Evolutionary conservation across 1,284 basidiomycete genomes (phyloP), one percentile per base, ranked within the genome.

Genomic region (Cryptococcus floricola): DNA sequence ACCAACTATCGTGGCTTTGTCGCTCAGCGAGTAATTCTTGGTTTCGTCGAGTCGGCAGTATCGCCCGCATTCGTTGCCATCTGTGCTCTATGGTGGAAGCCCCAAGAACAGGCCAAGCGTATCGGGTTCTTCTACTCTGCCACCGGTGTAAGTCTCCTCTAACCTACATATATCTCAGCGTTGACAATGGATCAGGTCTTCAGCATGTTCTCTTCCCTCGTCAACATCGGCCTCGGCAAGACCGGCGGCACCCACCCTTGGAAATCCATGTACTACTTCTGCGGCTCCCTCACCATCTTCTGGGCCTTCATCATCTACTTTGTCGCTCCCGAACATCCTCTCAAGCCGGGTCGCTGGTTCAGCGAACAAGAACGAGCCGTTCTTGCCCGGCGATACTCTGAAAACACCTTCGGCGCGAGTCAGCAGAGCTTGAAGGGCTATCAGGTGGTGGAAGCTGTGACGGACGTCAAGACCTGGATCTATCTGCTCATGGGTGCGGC

Each of bases 261-360:
- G 81, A 80, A 81, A 65, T 76, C 77, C 59, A 77, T 81, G 74
- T 80, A 78, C 68, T 71, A 79, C 54, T 80, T 80, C 49, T 79
- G 77, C n/a, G 81, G 81, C 2, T 42, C 19, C 6, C 54, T 78
- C 44, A 81, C 80, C 6, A 79, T 81, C 48, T 44, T 73, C 3
- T 80, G 80, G 72, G 71, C 78, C 2, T 59, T 77, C 25, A 64
- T 80, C 19, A 61, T 81, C 54, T 67, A 75, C 59, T 59, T 77
- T 39, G 58, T 80, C 18, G 56, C 81, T 10, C 81, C 81, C 7
- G 69, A 73, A n/a, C 76, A 76, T 14, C 80, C 81, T 0, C 63
- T 74, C 4, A 60, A 63, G 1, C 70, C 76, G 1, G 71, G 71
- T 2, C 61, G 71, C 14, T 72, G 70, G 61, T 78, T 80, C 64